Percentiles rank a stretch among this genome's conserved stretches.
These are phyloP conservation scores for Cryptococcus wingfieldii DNA, from an alignment of 1,284 basidiomycete species.

Conservation along the genomic window DNA sequence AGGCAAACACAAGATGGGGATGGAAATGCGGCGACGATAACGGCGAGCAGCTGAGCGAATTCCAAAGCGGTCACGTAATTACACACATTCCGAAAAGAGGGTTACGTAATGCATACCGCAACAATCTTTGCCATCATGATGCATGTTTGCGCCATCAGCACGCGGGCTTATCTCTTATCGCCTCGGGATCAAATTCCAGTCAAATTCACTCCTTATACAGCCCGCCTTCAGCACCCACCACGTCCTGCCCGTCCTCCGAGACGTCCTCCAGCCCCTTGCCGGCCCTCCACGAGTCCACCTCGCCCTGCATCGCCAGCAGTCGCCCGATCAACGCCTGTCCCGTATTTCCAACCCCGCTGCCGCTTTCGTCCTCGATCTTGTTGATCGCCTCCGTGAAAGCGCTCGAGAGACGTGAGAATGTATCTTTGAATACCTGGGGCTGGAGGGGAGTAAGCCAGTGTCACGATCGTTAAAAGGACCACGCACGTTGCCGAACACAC, in stretches of 20 bases:
- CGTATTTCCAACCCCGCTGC: slow-evolving; percentile 29
- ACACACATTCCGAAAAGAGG: not conserved
- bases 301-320: slow-evolving; percentile 33
- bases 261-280: slow-evolving; percentile 22
- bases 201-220: slow-evolving; percentile 17
- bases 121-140: not conserved
- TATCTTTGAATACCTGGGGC: slow-evolving; percentile 37
- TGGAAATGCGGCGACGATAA: not conserved
- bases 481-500: slow-evolving; percentile 38
- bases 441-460: slow-evolving; percentile 6
- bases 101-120: not conserved
- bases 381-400: slow-evolving; percentile 36
- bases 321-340: slow-evolving; percentile 31
- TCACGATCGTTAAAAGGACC: not conserved
- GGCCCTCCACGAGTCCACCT: slow-evolving; percentile 30
- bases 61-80: not conserved
- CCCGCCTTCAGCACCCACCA: slow-evolving; percentile 16
- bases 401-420: slow-evolving; percentile 31
- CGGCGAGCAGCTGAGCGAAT: not conserved
- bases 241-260: slow-evolving; percentile 20
- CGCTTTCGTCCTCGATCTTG: slow-evolving; percentile 34
- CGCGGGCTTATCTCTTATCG: not conserved
- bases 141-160: not conserved
- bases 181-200: not conserved
- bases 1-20: not conserved